Evolutionary conservation across 257 asterid species (phyloP).

Genomic region (Solanum tarijense): DNA sequence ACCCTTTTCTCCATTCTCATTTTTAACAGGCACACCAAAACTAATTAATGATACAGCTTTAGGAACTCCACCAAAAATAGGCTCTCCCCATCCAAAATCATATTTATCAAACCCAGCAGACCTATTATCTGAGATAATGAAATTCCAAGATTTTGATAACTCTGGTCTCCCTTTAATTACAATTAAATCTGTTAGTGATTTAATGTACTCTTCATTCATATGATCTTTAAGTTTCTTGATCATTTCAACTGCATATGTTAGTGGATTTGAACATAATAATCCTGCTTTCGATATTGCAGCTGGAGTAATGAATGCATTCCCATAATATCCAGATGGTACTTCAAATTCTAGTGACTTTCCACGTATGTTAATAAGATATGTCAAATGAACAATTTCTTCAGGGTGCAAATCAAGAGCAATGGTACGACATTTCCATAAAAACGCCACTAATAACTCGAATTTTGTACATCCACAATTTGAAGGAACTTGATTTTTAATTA

Average conservation of each 20-base stretch:
- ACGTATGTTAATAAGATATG: neutral
- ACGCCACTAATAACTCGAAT: neutral
- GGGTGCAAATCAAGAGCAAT: neutral
- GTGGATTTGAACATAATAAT: neutral
- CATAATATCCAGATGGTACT: conserved; percentile 3
- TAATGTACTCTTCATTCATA: conserved; percentile 1
- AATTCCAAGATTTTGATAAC: neutral
- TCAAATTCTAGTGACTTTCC: neutral
- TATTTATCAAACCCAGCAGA: neutral
- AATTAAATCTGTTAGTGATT: conserved; percentile 8
- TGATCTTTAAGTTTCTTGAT: neutral
- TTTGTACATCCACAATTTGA: neutral
- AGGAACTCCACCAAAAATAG: neutral
- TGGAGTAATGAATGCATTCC: conserved; percentile 4
- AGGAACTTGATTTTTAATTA: neutral
- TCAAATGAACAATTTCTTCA: neutral
- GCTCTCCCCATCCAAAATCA: conserved; percentile 5
- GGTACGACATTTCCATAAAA: conserved; percentile 9
- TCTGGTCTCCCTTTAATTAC: neutral
- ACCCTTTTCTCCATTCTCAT: neutral
- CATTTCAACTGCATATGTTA: conserved; percentile 1
- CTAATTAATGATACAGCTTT: neutral
- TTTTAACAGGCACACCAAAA: neutral
- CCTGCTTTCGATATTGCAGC: neutral
- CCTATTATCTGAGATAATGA: neutral